phyloP scores from a whole-genome alignment of 495 filamentous ascomycete species.

The Penicillium atrosanguineum region DNA sequence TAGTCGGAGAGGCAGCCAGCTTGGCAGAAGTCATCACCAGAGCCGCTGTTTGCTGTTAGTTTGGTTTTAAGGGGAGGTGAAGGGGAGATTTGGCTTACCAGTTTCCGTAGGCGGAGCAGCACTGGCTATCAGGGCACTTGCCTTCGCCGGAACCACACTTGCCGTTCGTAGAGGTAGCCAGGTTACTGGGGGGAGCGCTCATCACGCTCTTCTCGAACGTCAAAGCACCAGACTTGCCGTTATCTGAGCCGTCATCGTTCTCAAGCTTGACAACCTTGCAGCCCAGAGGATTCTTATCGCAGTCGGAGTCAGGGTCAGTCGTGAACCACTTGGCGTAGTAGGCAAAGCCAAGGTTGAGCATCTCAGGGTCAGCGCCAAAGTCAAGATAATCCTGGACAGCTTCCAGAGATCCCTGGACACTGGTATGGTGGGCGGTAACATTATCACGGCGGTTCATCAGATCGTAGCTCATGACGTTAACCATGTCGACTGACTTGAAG shows the following conservation, averaged over 20 bases:
- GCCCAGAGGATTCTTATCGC: constrained; percentile 50
- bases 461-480: constrained; percentile 82
- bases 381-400: constrained; percentile 59
- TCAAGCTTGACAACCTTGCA: constrained; percentile 64
- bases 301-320: constrained; percentile 50
- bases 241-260: constrained; percentile 61
- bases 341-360: constrained; percentile 70
- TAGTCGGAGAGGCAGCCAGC: constrained; percentile 41
- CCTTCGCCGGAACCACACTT: constrained; percentile 30
- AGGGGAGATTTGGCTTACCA: constrained; percentile 24
- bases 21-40: constrained; percentile 36
- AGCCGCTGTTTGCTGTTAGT: constrained; percentile 21
- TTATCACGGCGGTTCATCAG: constrained; percentile 73
- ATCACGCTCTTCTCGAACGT: constrained; percentile 50
- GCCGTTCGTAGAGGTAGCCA: constrained; percentile 41
- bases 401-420: constrained; percentile 52
- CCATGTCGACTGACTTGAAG: constrained; percentile 62
- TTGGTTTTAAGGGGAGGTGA: not conserved
- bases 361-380: constrained; percentile 52
- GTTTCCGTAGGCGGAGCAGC: constrained; percentile 39
- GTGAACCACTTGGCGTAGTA: constrained; percentile 75
- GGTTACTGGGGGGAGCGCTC: constrained; percentile 47
- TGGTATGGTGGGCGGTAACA: constrained; percentile 65
- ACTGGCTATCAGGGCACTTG: constrained; percentile 32
- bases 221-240: constrained; percentile 59